These are phyloP conservation scores for Starmerella riodocensis DNA, from an alignment of 805 yeast genomes.

Conservation along the genomic window DNA sequence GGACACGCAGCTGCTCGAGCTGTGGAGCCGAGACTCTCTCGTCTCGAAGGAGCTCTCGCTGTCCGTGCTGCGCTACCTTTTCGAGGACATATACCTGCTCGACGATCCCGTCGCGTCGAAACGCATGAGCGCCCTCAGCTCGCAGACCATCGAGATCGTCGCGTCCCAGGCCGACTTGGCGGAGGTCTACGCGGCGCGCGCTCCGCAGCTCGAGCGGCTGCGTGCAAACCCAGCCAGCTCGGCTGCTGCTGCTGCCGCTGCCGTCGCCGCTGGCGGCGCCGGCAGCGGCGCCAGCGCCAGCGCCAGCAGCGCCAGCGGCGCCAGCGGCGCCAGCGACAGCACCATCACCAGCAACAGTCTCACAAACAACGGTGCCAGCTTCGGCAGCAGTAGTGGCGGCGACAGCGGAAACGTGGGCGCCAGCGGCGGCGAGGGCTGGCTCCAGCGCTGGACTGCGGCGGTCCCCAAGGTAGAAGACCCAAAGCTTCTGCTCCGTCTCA, in stretches of 20 bases:
- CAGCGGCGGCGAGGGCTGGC: constrained; percentile 67
- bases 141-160: constrained; percentile 71
- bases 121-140: constrained; percentile 61
- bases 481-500: constrained; percentile 33
- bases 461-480: constrained; percentile 19
- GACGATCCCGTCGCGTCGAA: constrained; percentile 85
- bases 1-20: constrained; percentile 60
- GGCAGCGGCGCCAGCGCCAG: too few relatives aligned
- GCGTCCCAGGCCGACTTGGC: constrained; percentile 56
- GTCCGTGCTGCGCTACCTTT: constrained; percentile 67
- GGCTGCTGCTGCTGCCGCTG: too few relatives aligned
- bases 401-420: too few relatives aligned
- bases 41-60: constrained; percentile 45
- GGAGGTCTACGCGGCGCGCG: constrained; percentile 51
- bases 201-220: constrained; percentile 42
- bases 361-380: too few relatives aligned
- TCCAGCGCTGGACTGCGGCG: constrained; percentile 49
- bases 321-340: too few relatives aligned
- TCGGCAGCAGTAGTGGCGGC: too few relatives aligned
- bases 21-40: constrained; percentile 50
- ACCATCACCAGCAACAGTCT: too few relatives aligned
- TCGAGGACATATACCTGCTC: constrained; percentile 82
- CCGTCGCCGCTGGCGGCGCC: too few relatives aligned
- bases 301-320: too few relatives aligned
- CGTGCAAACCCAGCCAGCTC: too few relatives aligned